Evolutionary conservation across 2,329 filamentous ascomycete species (phyloP).

Genomic region (Hypoxylon sp.): DNA sequence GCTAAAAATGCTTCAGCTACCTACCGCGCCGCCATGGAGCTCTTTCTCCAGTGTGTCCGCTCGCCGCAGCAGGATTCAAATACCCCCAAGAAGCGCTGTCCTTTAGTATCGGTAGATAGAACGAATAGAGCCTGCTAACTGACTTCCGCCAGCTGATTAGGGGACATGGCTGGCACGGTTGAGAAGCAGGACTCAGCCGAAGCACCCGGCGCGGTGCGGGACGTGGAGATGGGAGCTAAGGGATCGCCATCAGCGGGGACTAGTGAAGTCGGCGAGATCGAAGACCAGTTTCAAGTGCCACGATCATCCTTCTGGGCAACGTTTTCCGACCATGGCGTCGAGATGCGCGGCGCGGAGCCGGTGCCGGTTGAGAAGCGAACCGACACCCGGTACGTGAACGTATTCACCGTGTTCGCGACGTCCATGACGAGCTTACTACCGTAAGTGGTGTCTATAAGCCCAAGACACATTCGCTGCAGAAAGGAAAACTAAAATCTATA

Average conservation of each 20-base stretch:
- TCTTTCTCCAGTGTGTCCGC: neutral
- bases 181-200: slow-evolving; percentile 20
- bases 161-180: slow-evolving; percentile 19
- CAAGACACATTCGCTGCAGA: neutral
- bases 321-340: slow-evolving; percentile 47
- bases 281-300: slow-evolving; percentile 37
- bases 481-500: slow-evolving; percentile 13
- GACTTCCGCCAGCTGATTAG: neutral
- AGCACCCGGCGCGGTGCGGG: slow-evolving; percentile 9
- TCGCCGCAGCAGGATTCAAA: neutral
- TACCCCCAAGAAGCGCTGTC: neutral
- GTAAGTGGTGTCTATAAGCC: slow-evolving; percentile 43
- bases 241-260: slow-evolving; percentile 23
- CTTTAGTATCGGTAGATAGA: neutral
- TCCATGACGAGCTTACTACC: slow-evolving; percentile 54
- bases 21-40: neutral
- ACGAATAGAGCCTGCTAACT: neutral
- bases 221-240: slow-evolving; percentile 35
- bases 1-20: slow-evolving; percentile 14
- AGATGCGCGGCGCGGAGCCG: slow-evolving; percentile 53
- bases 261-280: slow-evolving; percentile 33
- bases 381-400: slow-evolving; percentile 52
- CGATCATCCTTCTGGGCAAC: slow-evolving; percentile 39
- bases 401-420: slow-evolving; percentile 53
- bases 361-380: slow-evolving; percentile 52